Evolutionary conservation across 805 yeast species (phyloP), one percentile per base, ranked within the genome.

Genomic region (Wickerhamiella nectarea): DNA sequence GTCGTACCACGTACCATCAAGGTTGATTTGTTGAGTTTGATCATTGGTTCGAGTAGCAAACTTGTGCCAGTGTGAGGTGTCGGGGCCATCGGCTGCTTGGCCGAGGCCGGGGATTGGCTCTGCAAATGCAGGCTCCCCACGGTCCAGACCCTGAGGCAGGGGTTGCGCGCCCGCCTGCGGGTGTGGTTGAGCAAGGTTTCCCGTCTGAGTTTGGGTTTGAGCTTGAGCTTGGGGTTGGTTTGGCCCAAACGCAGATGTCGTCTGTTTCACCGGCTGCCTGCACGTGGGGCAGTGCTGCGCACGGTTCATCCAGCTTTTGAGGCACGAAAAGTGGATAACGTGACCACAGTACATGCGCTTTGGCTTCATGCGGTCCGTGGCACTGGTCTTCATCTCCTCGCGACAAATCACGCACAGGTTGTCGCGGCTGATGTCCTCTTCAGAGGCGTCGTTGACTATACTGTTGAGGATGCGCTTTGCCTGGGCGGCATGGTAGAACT

Each of bases 281-380:
- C 98, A 91, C 43, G 87, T 75, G 1, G 98, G 98, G 64, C 98
- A 91, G n/a, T 75, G 74, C 52, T 80, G 89, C 0, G 95, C 84
- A 50, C 94, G 72, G 56, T 83, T 93, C 52, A 91, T 68, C 98
- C 98, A 91, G 51, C 81, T 79, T 55, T 84, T 81, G 49, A 91
- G 69, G 60, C 98, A 91, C 4, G 91, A 87, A 62, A 80, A 65
- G 59, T 91, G 98, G 46, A 89, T 68, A 38, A 84, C 78, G 60
- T 91, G 98, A 20, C 84, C 81, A 66, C 98, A 91, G 1, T 66
- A 69, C 39, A 91, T 67, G 55, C 72, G 80, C 59, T 84, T 85
- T 4, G 97, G 95, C 39, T 63, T 66, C 36, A 63, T 62, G 45
- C 81, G 67, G 45, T 64, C 64, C 53, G 53, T 47, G 1, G 57